These are phyloP conservation scores for Davidsoniella australis DNA, from an alignment of 2,329 filamentous ascomycete genomes.

Conservation along the genomic window DNA sequence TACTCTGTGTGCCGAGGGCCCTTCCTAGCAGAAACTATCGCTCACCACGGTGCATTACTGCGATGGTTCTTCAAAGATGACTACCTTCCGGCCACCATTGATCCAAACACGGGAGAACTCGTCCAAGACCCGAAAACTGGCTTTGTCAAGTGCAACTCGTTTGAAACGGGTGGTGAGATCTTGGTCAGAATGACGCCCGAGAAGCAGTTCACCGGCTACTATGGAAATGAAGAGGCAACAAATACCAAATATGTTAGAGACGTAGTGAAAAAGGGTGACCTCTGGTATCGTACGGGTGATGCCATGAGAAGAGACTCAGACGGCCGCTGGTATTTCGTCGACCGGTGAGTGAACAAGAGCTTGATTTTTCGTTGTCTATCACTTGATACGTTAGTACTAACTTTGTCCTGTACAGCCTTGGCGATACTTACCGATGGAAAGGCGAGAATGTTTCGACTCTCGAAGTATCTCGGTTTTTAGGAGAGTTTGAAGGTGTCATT, in stretches of 20 bases:
- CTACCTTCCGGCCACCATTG: constrained; percentile 50
- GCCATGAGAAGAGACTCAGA: constrained; percentile 43
- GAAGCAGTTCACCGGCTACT: constrained; percentile 51
- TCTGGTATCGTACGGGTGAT: constrained; percentile 53
- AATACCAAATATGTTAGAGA: constrained; percentile 46
- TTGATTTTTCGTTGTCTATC: background rate
- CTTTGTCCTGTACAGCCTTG: constrained; percentile 26
- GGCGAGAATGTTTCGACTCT: constrained; percentile 50
- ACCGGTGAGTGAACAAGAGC: constrained; percentile 20
- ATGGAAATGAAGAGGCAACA: constrained; percentile 49
- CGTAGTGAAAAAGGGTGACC: constrained; percentile 49
- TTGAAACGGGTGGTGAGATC: constrained; percentile 59
- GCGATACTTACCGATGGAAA: constrained; percentile 64
- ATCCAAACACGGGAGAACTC: constrained; percentile 51
- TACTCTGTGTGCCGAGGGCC: constrained; percentile 43
- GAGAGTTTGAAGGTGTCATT: constrained; percentile 37
- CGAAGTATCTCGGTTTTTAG: constrained; percentile 49
- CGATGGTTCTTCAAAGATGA: constrained; percentile 34
- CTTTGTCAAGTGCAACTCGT: constrained; percentile 44
- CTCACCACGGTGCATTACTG: constrained; percentile 50
- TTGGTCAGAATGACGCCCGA: constrained; percentile 43
- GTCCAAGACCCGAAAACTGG: constrained; percentile 49
- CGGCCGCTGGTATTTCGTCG: constrained; percentile 53
- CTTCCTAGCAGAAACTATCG: constrained; percentile 46
- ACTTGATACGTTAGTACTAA: background rate